Evolutionary conservation across 352 stramenopile genomes (phyloP), one percentile per base, ranked within the genome.

Genomic region (Phytophthora aleatoria): DNA sequence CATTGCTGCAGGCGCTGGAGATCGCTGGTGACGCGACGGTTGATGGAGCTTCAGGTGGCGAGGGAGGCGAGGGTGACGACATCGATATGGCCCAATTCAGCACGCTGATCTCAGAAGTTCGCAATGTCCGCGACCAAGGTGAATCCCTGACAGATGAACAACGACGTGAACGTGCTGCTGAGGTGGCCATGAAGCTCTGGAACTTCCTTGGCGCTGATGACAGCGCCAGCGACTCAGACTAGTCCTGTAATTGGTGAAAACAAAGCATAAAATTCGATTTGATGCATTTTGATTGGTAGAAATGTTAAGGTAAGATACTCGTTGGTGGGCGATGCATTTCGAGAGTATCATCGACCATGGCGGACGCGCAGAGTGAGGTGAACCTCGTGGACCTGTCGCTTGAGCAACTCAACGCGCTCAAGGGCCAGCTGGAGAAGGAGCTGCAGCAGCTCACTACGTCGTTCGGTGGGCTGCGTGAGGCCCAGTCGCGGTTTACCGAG

Each of bases 331-430:
- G 20, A 54, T 43, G 28, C 55, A 70, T 55, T 70, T 70, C 36
- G n/a, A 45, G 53, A 55, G 44, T 24, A 71, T 45, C 47, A 11
- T 27, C 24, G 5, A 69, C 8, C 8, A 89, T 87, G 80, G 78
- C 78, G 50, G 73, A 86, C 49, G 42, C 52, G 48, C 64, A 77
- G 62, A 72, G 57, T 49, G 82, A 91, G 62, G 79, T 94, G 58
- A 94, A 89, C 71, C 70, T 94, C 28, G 81, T 92, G 72, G 79
- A 92, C 50, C 87, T 98, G 77, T 91, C 85, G 57, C 79, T 98
- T 31, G 94, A 98, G 68, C 90, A 98, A 85, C 83, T 98, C 13
- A 96, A 92, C 69, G 76, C 90, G 70, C 74, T 98, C 41, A 97
- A 97, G 76, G 76, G 87, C 4, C 90, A 98, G 72, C 68, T 93